A percentile compares a stretch with the other conserved stretches of the same genome.
Conservation (phyloP, 2,329 filamentous ascomycete genomes). For the Penicillium sp. region DNA sequence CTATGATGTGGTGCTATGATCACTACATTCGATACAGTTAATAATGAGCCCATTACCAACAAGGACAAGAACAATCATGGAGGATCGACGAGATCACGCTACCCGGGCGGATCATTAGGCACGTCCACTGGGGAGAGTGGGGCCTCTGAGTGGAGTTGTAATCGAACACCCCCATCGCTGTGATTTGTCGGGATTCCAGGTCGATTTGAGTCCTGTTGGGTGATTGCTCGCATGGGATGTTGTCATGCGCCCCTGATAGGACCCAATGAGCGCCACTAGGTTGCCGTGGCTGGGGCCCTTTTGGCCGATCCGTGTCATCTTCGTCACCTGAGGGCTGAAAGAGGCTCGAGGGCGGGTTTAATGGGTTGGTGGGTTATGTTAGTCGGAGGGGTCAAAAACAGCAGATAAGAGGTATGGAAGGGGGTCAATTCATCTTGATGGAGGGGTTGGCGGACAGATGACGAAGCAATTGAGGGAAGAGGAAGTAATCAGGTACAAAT, state of each 20-base stretch:
- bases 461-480: background rate
- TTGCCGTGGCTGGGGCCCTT: slow-evolving; percentile 5
- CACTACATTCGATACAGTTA: background rate
- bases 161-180: background rate
- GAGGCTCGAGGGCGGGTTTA: slow-evolving; percentile 1
- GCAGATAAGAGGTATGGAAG: background rate
- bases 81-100: slow-evolving; percentile 13
- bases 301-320: slow-evolving; percentile 22
- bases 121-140: background rate
- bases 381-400: background rate
- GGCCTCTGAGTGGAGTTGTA: background rate
- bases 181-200: background rate
- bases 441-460: background rate
- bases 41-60: slow-evolving; percentile 1
- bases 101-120: slow-evolving; percentile 7
- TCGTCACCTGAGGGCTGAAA: slow-evolving; percentile 5
- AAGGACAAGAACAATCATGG: slow-evolving; percentile 1
- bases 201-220: slow-evolving; percentile 13
- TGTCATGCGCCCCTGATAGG: slow-evolving; percentile 27
- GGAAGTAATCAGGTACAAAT: background rate
- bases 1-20: background rate
- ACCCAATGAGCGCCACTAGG: slow-evolving; percentile 13
- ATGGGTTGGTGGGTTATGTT: background rate
- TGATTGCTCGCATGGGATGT: slow-evolving; percentile 30
- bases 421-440: background rate